These are phyloP conservation scores for Zalaria sp. DNA, from an alignment of 2,329 filamentous ascomycete genomes.

Conservation along the genomic window DNA sequence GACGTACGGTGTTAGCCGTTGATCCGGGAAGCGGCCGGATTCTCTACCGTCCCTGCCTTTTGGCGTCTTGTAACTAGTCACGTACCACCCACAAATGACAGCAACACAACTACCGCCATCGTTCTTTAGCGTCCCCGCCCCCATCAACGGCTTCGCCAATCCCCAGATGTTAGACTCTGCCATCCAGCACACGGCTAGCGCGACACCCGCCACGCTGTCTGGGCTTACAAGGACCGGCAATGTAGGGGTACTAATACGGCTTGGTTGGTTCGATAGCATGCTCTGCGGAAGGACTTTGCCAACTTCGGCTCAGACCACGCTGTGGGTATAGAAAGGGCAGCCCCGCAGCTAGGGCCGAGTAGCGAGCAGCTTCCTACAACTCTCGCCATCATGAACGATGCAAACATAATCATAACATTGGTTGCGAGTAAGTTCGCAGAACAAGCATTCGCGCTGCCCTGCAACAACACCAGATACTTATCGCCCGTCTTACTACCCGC, in stretches of 20 bases:
- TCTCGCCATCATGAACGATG: not conserved
- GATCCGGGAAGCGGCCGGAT: too few relatives aligned
- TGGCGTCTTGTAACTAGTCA: not conserved
- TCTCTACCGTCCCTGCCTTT: too few relatives aligned
- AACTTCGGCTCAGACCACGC: not conserved
- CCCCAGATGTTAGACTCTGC: not conserved
- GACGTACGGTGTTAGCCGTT: too few relatives aligned
- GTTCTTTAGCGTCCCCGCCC: not conserved
- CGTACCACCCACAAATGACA: not conserved
- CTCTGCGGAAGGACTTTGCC: not conserved
- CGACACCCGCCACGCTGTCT: not conserved
- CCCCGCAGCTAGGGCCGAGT: not conserved
- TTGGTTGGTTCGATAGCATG: not conserved
- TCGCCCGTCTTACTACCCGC: not conserved
- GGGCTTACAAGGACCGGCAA: not conserved
- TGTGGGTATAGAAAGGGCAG: not conserved
- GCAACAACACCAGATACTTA: not conserved
- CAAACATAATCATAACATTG: not conserved
- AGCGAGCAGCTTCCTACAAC: not conserved
- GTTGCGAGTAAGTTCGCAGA: not conserved
- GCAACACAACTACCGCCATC: not conserved
- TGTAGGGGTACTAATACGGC: not conserved
- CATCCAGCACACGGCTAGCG: not conserved
- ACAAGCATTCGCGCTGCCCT: not conserved
- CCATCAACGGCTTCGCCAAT: not conserved